phyloP scores from a whole-genome alignment of 805 yeast genomes.

The Hanseniaspora taiwanica region DNA sequence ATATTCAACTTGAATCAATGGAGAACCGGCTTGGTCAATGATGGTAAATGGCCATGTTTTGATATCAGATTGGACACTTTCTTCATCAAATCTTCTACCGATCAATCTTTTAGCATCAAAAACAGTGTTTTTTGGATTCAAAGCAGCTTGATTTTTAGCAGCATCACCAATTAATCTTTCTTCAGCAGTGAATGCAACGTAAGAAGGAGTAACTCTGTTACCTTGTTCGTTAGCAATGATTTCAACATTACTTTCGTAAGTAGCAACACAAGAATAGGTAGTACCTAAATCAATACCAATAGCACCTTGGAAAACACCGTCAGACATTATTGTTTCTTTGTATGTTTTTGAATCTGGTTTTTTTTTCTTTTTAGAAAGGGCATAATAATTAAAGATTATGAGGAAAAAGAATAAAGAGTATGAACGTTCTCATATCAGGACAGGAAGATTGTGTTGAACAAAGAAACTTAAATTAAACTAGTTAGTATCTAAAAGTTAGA shows the following conservation, averaged over 20 bases:
- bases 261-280: constrained; percentile 70
- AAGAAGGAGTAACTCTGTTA: constrained; percentile 75
- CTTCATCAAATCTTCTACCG: constrained; percentile 67
- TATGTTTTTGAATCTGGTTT: constrained; percentile 8
- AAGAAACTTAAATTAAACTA: no score
- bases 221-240: constrained; percentile 76
- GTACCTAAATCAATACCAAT: constrained; percentile 98
- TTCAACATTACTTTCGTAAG: constrained; percentile 64
- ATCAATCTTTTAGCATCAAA: constrained; percentile 77
- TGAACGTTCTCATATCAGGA: no score
- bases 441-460: no score
- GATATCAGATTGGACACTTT: constrained; percentile 74
- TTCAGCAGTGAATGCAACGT: constrained; percentile 66
- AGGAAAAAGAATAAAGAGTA: not conserved
- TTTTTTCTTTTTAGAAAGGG: constrained; percentile 2
- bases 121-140: constrained; percentile 64
- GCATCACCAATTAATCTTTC: constrained; percentile 77
- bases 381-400: constrained; percentile 1
- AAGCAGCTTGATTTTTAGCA: constrained; percentile 74
- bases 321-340: constrained; percentile 52
- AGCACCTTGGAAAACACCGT: constrained; percentile 99
- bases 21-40: constrained; percentile 49
- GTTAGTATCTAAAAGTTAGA: no score
- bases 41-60: constrained; percentile 82
- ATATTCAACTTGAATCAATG: constrained; percentile 58